These are phyloP conservation scores for Kwoniella dendrophila DNA, from an alignment of 768 basidiomycete genomes.

Conservation along the genomic window DNA sequence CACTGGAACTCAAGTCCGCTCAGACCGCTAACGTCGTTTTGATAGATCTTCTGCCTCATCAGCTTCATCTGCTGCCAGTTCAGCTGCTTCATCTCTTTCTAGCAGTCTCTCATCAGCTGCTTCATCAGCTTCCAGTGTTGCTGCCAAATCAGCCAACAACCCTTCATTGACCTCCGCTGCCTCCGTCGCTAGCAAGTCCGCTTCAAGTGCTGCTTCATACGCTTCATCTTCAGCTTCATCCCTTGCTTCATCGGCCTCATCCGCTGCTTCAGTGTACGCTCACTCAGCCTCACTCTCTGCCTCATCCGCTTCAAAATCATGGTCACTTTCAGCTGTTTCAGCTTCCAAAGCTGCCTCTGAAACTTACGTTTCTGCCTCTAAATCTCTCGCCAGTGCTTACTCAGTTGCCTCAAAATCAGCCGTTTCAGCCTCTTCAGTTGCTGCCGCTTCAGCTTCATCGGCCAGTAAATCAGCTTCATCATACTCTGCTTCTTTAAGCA, in stretches of 20 bases:
- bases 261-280: constrained; percentile 44
- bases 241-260: constrained; percentile 50
- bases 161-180: constrained; percentile 43
- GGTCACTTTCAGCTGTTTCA: constrained; percentile 44
- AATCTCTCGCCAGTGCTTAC: constrained; percentile 39
- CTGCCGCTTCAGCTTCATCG: constrained; percentile 35
- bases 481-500: constrained; percentile 48
- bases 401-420: constrained; percentile 47
- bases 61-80: constrained; percentile 44
- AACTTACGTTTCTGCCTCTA: constrained; percentile 39
- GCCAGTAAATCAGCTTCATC: constrained; percentile 41
- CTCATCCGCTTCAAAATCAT: constrained; percentile 39
- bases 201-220: constrained; percentile 48
- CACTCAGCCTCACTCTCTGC: constrained; percentile 50
- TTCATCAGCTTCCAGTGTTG: constrained; percentile 45
- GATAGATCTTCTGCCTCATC: constrained; percentile 52
- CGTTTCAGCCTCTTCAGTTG: constrained; percentile 35
- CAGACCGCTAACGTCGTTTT: constrained; percentile 7
- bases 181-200: constrained; percentile 53
- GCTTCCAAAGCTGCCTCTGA: constrained; percentile 40
- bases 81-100: constrained; percentile 50
- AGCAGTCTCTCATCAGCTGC: constrained; percentile 49
- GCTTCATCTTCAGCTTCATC: constrained; percentile 51
- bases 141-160: constrained; percentile 48
- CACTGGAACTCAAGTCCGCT: background rate